Conservation (phyloP, 192 early-diverging fungal genomes). For the Radiomyces spectabilis region DNA sequence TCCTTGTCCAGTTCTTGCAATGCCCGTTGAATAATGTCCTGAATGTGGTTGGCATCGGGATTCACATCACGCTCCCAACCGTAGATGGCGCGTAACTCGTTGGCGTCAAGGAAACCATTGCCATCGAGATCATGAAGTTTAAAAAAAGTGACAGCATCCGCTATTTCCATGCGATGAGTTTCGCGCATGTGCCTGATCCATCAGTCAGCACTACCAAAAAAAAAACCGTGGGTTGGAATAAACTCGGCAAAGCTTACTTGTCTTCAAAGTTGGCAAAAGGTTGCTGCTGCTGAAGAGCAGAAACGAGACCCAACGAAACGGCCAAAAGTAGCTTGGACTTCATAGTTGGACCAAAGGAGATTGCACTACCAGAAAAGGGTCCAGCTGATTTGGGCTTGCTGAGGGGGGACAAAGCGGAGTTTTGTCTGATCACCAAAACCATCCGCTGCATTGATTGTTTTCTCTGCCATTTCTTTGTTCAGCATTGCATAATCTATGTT, state of each 20-base stretch:
- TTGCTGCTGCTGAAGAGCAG: too few relatives aligned
- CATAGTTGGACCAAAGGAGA: too few relatives aligned
- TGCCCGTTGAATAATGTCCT: constrained; percentile 2
- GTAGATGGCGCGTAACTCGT: constrained; percentile 10
- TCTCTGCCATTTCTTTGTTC: too few relatives aligned
- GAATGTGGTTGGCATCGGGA: background rate
- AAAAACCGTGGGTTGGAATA: background rate
- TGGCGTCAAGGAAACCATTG: constrained; percentile 3
- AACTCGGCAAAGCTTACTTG: background rate
- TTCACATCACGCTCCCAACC: constrained; percentile 5
- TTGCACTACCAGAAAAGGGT: too few relatives aligned
- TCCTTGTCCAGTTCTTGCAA: constrained; percentile 9
- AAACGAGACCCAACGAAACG: too few relatives aligned
- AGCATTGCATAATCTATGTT: too few relatives aligned
- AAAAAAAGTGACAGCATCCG: constrained; percentile 18
- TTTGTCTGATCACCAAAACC: too few relatives aligned
- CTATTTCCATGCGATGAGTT: constrained; percentile 7
- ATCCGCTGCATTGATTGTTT: too few relatives aligned
- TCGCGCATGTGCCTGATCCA: constrained; percentile 9
- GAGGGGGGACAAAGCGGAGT: too few relatives aligned
- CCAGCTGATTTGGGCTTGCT: too few relatives aligned
- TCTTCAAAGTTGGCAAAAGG: background rate
- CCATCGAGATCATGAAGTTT: constrained; percentile 15
- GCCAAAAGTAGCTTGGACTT: too few relatives aligned
- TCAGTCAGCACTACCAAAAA: too few relatives aligned